These are phyloP conservation scores for Gelatoporia subvermispora DNA, from an alignment of 768 basidiomycete species.

Conservation along the genomic window DNA sequence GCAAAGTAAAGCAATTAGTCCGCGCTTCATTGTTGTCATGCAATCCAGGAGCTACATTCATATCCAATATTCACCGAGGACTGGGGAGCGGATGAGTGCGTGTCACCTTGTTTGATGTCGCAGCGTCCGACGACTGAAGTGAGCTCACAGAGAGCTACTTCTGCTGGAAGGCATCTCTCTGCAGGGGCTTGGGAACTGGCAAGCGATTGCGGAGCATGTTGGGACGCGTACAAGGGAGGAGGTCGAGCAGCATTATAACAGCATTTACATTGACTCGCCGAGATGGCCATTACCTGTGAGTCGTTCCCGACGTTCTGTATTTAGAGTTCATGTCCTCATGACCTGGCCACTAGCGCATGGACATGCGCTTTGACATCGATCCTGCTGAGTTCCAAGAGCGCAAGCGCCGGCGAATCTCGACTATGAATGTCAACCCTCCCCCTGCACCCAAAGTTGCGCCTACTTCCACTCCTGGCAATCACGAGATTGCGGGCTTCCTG, in stretches of 20 bases:
- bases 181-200: conserved; percentile 95
- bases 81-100: conserved; percentile 98
- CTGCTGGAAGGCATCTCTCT: conserved; percentile 83
- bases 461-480: conserved; percentile 85
- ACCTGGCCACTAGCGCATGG: conserved; percentile 29
- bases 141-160: conserved; percentile 66
- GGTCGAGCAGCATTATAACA: conserved; percentile 83
- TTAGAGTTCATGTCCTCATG: conserved; percentile 10
- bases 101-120: conserved; percentile 7
- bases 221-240: conserved; percentile 94
- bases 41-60: conserved; percentile 81
- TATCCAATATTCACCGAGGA: conserved; percentile 93
- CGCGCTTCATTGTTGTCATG: conserved; percentile 5
- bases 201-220: conserved; percentile 90
- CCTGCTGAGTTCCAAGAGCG: conserved; percentile 81
- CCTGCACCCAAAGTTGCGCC: conserved; percentile 69
- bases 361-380: conserved; percentile 64
- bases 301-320: conserved; percentile 2
- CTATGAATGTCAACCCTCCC: conserved; percentile 56
- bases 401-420: conserved; percentile 85
- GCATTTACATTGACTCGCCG: conserved; percentile 73
- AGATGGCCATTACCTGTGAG: conserved; percentile 80
- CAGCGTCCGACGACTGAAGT: not conserved
- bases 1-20: conserved; percentile 13
- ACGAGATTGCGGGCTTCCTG: conserved; percentile 89